Conservation (phyloP, 176 grass and related monocot species). For the sorghum (Sorghum bicolor) region DNA sequence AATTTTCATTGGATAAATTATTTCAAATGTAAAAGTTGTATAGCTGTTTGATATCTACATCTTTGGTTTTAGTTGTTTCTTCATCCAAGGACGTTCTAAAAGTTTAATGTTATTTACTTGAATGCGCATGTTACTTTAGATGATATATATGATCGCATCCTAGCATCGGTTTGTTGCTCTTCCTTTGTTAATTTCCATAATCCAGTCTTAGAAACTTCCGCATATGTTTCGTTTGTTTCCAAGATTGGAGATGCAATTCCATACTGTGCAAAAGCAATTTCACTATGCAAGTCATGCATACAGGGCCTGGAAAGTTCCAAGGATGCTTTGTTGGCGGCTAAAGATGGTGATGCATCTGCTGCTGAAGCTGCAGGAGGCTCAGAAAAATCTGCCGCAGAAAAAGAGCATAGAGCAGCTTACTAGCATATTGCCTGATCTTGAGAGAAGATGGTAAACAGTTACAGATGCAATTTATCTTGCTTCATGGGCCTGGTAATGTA, state of each 20-base stretch:
- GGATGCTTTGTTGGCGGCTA: constrained; percentile 33
- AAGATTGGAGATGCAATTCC: constrained; percentile 73
- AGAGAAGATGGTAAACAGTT: constrained; percentile 80
- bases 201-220: constrained; percentile 74
- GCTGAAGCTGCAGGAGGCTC: constrained; percentile 46
- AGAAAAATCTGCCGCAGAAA: constrained; percentile 39
- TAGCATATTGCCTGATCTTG: constrained; percentile 81
- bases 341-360: constrained; percentile 32
- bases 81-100: no score
- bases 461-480: not conserved
- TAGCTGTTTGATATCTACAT: no score
- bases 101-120: constrained; percentile 12
- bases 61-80: no score
- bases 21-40: no score
- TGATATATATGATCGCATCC: not conserved
- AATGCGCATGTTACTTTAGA: not conserved
- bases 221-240: constrained; percentile 66
- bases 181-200: constrained; percentile 43
- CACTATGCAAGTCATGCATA: constrained; percentile 77
- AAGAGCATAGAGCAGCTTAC: constrained; percentile 73
- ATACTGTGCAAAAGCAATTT: constrained; percentile 79
- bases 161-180: not conserved
- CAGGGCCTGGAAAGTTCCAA: constrained; percentile 49
- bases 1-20: no score
- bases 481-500: constrained; percentile 18